Base-by-base conservation (phyloP, 2,329 filamentous ascomycete species). In the Fusarium anthophilum region DNA sequence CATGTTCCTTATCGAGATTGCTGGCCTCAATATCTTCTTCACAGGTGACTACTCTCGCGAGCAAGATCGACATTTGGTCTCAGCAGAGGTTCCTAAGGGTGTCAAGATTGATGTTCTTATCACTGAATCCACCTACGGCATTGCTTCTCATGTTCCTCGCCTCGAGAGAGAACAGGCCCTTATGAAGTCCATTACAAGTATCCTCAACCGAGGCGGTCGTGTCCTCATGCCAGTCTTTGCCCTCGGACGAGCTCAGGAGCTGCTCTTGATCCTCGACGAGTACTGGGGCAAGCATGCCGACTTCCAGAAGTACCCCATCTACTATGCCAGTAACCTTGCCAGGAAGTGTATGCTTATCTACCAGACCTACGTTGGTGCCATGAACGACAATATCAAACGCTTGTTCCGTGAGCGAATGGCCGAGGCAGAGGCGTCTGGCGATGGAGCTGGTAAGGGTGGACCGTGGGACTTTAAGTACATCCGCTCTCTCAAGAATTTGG, bases 301-400 rank as follows among this genome's bases (percentile, higher is more conserved):
- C 77, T 94, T 92, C 75, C 95, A 98, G 74, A 95, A 94, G 75
- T 92, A 93, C 41, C 96, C 96, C 10, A 98, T 99, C 71, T 99
- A 98, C 85, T 99, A 98, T 82, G 97, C 97, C 62, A 96, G 94
- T 78, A 98, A 97, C 78, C 90, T 98, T 47, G 96, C 96, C 2
- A 88, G 96, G 72, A 96, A 98, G 83, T 99, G 96, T 84, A 99
- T 99, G 96, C 90, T 98, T 37, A 95, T 98, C 8, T 99, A 99
- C 81, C 96, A 98, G 82, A 99, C 96, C 4, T 99, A 98, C 79
- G 94, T 98, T 55, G 94, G 95, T 55, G 95, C 95, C 63, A 99
- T 99, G 96, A 99, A 99, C 81, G 96, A 98, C 80, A 98, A 98
- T 79, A 98, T 99, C 86, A 98, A 98, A 82, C 91, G 94, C 17